These are phyloP conservation scores for Hypoxylon sp. DNA, from an alignment of 2,329 filamentous ascomycete species.

Conservation along the genomic window DNA sequence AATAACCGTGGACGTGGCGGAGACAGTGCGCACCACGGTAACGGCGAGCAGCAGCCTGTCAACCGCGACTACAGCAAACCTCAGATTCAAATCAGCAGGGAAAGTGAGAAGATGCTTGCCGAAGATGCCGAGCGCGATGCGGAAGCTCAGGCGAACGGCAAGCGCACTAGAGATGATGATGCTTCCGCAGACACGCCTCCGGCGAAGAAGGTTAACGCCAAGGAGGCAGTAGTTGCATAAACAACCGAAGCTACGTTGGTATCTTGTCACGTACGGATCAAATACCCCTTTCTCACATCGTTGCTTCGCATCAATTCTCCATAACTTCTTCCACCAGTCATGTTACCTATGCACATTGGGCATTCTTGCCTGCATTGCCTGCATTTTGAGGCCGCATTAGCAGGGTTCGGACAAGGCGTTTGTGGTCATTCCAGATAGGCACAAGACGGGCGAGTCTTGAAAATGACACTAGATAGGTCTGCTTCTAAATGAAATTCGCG, in stretches of 20 bases:
- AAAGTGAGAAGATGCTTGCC: constrained; percentile 56
- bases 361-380: constrained; percentile 8
- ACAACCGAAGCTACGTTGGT: constrained; percentile 8
- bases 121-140: constrained; percentile 40
- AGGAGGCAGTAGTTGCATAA: constrained; percentile 56
- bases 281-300: constrained; percentile 6
- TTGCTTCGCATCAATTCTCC: constrained; percentile 5
- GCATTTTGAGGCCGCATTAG: constrained; percentile 22
- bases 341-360: background rate
- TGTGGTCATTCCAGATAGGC: constrained; percentile 25
- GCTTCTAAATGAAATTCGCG: constrained; percentile 16
- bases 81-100: constrained; percentile 63
- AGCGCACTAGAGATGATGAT: constrained; percentile 71
- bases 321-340: constrained; percentile 7
- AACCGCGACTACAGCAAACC: constrained; percentile 57
- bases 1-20: constrained; percentile 56
- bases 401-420: constrained; percentile 30
- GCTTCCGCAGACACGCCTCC: constrained; percentile 62
- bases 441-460: background rate
- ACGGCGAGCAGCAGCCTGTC: constrained; percentile 53
- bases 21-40: constrained; percentile 57
- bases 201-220: constrained; percentile 74
- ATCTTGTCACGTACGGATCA: constrained; percentile 1
- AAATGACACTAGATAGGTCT: constrained; percentile 9
- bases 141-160: constrained; percentile 59